Evolutionary conservation across 1,284 basidiomycete genomes (phyloP), one percentile per base, ranked within the genome.

Genomic region (Trichosporon sp.): DNA sequence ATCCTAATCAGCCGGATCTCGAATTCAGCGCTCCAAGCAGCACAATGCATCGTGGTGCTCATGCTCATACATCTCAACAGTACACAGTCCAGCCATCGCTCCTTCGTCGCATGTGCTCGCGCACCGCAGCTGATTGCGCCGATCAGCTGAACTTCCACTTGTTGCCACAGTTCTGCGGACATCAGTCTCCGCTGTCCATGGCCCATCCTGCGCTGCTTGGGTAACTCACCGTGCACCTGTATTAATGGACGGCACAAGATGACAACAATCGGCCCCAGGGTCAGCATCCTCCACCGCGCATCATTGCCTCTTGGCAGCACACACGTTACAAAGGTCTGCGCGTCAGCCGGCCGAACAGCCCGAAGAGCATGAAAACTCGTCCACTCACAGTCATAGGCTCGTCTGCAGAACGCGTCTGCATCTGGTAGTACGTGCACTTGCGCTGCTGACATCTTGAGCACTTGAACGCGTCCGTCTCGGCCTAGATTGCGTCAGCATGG

Each of bases 391-490:
- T 96, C 95, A 98, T 97, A 47, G 94, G 95, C 84, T 96, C 95
- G 85, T 98, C 95, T 42, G 95, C 95, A 79, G 90, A 92, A 73
- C 95, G 87, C 5, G 95, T 98, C 81, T 98, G 94, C 78, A 92
- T 93, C 84, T 96, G 95, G 76, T 93, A 91, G 79, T 97, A 97
- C 62, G 91, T 89, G 76, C 92, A 94, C 84, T 94, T 93, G 75
- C 92, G 85, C 86, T 93, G 90, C 74, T 92, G 93, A 88, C 96
- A 99, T 76, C 92, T 88, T 21, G 89, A 87, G 78, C 97, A 99
- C 81, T 98, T 94, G 91, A 99, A 99, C 1, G 94, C 94, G 75
- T 96, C 94, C 0, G 97, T 99, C 83, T 99, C 96, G 15, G 96
- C 95, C 82, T 86, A 82, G 1, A 38, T 25, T 44, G 23, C 12